Conservation (phyloP, 2,329 filamentous ascomycete species). For the Exophiala oligosperma region DNA sequence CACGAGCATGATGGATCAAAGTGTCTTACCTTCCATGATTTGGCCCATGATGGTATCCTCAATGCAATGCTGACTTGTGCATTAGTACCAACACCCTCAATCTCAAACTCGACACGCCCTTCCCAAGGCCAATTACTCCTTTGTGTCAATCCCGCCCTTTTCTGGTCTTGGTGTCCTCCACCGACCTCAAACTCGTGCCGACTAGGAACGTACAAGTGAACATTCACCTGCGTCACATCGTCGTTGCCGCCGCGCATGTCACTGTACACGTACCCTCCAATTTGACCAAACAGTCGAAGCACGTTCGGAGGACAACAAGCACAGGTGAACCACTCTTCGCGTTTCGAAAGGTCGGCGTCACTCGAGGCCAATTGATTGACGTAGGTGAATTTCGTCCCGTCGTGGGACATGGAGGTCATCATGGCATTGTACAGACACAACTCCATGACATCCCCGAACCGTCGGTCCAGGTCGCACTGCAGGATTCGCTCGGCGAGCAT, state of each 20-base stretch:
- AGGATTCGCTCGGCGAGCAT: constrained; percentile 61
- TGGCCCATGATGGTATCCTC: constrained; percentile 57
- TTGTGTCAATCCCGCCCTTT: constrained; percentile 46
- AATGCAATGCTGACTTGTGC: constrained; percentile 9
- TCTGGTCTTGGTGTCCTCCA: constrained; percentile 22
- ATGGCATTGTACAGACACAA: constrained; percentile 62
- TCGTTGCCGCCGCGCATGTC: background rate
- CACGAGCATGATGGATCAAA: background rate
- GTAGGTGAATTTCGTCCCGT: constrained; percentile 61
- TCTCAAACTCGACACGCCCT: constrained; percentile 49
- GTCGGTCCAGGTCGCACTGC: constrained; percentile 53
- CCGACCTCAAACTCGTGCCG: constrained; percentile 43
- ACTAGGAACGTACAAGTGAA: constrained; percentile 59
- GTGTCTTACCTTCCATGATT: constrained; percentile 31
- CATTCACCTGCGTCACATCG: constrained; percentile 43
- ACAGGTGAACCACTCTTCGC: constrained; percentile 60
- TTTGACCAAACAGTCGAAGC: constrained; percentile 54
- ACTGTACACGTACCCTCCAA: constrained; percentile 57
- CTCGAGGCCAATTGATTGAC: constrained; percentile 61
- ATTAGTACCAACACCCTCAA: background rate
- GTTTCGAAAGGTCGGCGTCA: constrained; percentile 49
- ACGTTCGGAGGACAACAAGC: constrained; percentile 64
- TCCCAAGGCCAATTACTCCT: constrained; percentile 60
- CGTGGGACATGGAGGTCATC: constrained; percentile 57
- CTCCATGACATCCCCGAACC: constrained; percentile 62